These are phyloP conservation scores for Didymella lethalis DNA, from an alignment of 2,329 filamentous ascomycete genomes.

Conservation along the genomic window DNA sequence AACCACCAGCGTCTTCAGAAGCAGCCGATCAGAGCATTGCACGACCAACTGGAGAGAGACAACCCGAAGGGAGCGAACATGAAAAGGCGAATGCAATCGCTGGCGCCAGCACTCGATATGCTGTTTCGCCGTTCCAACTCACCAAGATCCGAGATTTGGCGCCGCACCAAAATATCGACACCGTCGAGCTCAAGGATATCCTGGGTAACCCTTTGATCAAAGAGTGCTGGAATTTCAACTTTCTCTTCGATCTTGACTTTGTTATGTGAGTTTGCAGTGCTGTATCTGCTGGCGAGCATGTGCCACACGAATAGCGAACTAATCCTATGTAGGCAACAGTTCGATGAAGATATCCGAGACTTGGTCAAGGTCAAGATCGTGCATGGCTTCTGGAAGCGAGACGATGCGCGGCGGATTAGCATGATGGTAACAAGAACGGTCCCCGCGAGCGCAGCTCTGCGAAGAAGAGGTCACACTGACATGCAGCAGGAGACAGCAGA, in stretches of 20 bases:
- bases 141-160: constrained; percentile 73
- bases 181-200: constrained; percentile 71
- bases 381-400: constrained; percentile 72
- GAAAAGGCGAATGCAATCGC: neutral
- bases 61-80: neutral
- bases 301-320: constrained; percentile 1
- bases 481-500: constrained; percentile 64
- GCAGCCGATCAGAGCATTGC: neutral
- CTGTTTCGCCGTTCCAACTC: constrained; percentile 74
- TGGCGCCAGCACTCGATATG: neutral
- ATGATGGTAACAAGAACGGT: constrained; percentile 60
- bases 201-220: constrained; percentile 77
- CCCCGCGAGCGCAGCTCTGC: too few species aligned
- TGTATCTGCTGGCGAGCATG: neutral
- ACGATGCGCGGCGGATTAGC: constrained; percentile 65
- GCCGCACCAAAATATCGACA: constrained; percentile 67
- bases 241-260: constrained; percentile 69
- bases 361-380: constrained; percentile 65
- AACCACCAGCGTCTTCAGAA: neutral
- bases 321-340: constrained; percentile 51
- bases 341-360: constrained; percentile 64
- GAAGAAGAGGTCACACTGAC: constrained; percentile 11
- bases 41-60: neutral
- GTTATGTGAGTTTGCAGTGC: constrained; percentile 56
- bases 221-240: constrained; percentile 77